These are phyloP conservation scores for Knufia fluminis DNA, from an alignment of 2,329 filamentous ascomycete species.

Conservation along the genomic window DNA sequence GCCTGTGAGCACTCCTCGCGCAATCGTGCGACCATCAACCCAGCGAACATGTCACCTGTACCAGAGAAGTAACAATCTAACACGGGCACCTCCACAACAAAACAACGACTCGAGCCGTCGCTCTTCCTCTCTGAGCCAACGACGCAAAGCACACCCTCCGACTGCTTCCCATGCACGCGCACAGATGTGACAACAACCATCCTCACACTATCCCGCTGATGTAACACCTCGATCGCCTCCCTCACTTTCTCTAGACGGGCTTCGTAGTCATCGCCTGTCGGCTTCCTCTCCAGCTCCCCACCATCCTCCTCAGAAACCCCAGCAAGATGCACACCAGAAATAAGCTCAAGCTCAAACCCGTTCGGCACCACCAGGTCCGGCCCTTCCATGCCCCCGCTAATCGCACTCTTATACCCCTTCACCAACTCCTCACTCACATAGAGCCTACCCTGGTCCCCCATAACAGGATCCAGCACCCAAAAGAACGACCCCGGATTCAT, in stretches of 20 bases:
- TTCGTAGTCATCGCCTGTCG: conserved; percentile 8
- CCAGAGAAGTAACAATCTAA: conserved; percentile 93
- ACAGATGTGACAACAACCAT: conserved; percentile 93
- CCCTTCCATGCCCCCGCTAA: conserved; percentile 53
- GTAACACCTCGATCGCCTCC: conserved; percentile 30
- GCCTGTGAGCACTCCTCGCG: conserved; percentile 58
- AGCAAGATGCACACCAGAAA: conserved; percentile 15
- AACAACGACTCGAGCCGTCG: conserved; percentile 61
- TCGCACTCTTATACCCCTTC: conserved; percentile 73
- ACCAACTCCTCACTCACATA: conserved; percentile 91
- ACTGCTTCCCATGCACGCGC: conserved; percentile 9
- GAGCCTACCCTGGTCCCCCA: conserved; percentile 88
- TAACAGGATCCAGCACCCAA: conserved; percentile 83
- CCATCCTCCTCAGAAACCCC: conserved; percentile 9
- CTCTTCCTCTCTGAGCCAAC: conserved; percentile 17
- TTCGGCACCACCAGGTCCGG: conserved; percentile 83
- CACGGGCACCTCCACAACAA: conserved; percentile 75
- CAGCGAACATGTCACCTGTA: conserved; percentile 97
- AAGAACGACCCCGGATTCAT: conserved; percentile 19
- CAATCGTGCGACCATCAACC: conserved; percentile 76
- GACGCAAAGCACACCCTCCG: conserved; percentile 8
- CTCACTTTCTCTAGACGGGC: conserved; percentile 14
- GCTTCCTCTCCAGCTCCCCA: conserved; percentile 2
- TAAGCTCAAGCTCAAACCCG: conserved; percentile 92
- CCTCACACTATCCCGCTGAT: conserved; percentile 65